Percentiles rank a stretch among this genome's conserved stretches.
phyloP scores from a whole-genome alignment of 177 flowering plant genomes.

The Tripterygium wilfordii region DNA sequence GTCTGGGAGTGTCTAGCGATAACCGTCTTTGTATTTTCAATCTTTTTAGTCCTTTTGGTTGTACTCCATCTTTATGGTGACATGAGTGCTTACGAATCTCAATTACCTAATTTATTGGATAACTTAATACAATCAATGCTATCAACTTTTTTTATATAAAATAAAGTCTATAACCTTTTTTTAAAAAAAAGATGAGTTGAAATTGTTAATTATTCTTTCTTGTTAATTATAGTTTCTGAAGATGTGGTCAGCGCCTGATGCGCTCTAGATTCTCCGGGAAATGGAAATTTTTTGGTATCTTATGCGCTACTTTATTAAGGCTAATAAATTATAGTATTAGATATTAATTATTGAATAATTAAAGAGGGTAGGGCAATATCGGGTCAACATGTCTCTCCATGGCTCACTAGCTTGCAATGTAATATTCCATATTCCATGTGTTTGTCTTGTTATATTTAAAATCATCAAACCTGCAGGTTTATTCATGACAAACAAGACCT shows the following conservation, averaged over 20 bases:
- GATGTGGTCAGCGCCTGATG: slow-evolving; percentile 87
- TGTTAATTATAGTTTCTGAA: slow-evolving; percentile 36
- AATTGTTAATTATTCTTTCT: slow-evolving; percentile 28
- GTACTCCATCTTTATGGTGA: no score
- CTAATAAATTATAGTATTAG: not conserved
- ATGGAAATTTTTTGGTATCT: slow-evolving; percentile 14
- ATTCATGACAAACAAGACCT: no score
- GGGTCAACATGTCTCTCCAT: slow-evolving; percentile 50
- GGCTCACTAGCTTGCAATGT: slow-evolving; percentile 27
- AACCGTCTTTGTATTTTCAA: no score
- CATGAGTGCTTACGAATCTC: no score
- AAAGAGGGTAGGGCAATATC: slow-evolving; percentile 11
- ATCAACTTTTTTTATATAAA: not conserved
- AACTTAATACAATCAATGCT: no score
- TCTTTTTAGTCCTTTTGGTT: no score
- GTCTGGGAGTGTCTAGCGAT: no score
- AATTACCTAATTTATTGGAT: no score
- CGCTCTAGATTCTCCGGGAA: slow-evolving; percentile 87
- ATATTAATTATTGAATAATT: slow-evolving; percentile 4
- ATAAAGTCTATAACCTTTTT: not conserved
- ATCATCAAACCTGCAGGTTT: no score
- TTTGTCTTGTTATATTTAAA: slow-evolving; percentile 63
- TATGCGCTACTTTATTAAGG: slow-evolving; percentile 1
- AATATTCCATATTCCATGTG: slow-evolving; percentile 51
- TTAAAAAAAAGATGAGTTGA: slow-evolving; percentile 10